Conservation (phyloP, 257 asterid genomes). For the Marsdenia floribunda region DNA sequence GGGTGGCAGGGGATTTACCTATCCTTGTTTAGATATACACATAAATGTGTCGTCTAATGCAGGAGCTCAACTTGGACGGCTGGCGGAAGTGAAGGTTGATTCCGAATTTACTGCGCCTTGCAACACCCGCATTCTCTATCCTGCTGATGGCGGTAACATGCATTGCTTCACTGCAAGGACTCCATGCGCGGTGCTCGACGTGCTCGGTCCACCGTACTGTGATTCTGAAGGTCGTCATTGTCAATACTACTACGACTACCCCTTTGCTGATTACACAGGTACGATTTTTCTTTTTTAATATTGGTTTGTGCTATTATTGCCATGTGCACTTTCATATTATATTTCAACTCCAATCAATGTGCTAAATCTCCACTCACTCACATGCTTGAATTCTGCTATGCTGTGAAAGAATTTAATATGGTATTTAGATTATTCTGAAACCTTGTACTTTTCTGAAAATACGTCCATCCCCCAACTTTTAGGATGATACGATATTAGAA, state of each 20-base stretch:
- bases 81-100: slow-evolving; percentile 65
- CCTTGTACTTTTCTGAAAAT: not conserved
- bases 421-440: too few species aligned
- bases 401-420: too few species aligned
- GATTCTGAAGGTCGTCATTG: slow-evolving; percentile 91
- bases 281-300: not conserved
- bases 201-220: slow-evolving; percentile 85
- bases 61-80: slow-evolving; percentile 22
- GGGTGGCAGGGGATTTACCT: not conserved
- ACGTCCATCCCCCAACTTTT: too few species aligned
- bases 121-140: slow-evolving; percentile 62
- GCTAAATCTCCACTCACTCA: not conserved
- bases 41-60: not conserved
- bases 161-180: slow-evolving; percentile 79
- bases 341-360: not conserved
- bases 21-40: not conserved
- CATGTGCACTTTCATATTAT: not conserved
- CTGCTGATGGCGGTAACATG: slow-evolving; percentile 80
- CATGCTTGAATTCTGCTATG: not conserved
- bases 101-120: slow-evolving; percentile 64
- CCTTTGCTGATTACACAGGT: slow-evolving; percentile 37
- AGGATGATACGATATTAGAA: not conserved
- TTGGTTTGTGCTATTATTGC: not conserved
- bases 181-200: slow-evolving; percentile 82
- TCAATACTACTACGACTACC: slow-evolving; percentile 61